phyloP scores from a whole-genome alignment of 2,329 filamentous ascomycete genomes.

The Nigrospora osmanthi region DNA sequence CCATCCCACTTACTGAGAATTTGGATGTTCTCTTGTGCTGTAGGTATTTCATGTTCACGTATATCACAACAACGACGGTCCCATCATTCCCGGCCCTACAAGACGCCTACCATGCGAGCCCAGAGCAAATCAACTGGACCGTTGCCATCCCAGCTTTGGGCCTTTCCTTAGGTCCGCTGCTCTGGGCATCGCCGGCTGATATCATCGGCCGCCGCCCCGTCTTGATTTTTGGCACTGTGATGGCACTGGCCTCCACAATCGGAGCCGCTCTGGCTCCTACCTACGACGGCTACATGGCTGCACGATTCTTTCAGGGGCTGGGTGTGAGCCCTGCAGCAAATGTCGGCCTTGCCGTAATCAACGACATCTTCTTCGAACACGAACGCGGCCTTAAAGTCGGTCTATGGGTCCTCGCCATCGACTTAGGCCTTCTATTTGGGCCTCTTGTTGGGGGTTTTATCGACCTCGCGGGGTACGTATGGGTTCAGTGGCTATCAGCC shows the following conservation, averaged over 20 bases:
- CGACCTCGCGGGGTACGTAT: constrained; percentile 34
- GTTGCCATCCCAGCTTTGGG: constrained; percentile 43
- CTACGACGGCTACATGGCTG: constrained; percentile 47
- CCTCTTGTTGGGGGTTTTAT: constrained; percentile 40
- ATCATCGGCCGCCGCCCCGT: constrained; percentile 43
- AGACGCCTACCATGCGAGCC: constrained; percentile 32
- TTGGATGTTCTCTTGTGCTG: neutral
- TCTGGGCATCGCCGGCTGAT: constrained; percentile 39
- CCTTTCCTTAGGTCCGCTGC: constrained; percentile 39
- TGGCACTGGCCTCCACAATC: constrained; percentile 23
- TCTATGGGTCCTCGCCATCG: constrained; percentile 48
- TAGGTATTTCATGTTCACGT: constrained; percentile 51
- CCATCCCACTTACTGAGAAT: no score
- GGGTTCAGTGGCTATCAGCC: constrained; percentile 47
- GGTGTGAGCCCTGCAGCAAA: constrained; percentile 45
- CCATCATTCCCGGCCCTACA: constrained; percentile 44
- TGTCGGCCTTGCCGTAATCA: constrained; percentile 45
- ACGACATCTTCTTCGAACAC: constrained; percentile 49
- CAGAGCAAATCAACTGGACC: constrained; percentile 44
- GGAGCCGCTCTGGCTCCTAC: constrained; percentile 23
- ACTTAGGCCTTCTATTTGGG: constrained; percentile 40
- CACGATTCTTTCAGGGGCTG: constrained; percentile 49
- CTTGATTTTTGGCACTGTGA: constrained; percentile 31
- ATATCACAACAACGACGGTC: constrained; percentile 48
- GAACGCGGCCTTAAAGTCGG: constrained; percentile 47